A percentile compares a stretch with the other conserved stretches of the same genome.
phyloP scores from a whole-genome alignment of 345 rosid genomes.

The Populus tremula region DNA sequence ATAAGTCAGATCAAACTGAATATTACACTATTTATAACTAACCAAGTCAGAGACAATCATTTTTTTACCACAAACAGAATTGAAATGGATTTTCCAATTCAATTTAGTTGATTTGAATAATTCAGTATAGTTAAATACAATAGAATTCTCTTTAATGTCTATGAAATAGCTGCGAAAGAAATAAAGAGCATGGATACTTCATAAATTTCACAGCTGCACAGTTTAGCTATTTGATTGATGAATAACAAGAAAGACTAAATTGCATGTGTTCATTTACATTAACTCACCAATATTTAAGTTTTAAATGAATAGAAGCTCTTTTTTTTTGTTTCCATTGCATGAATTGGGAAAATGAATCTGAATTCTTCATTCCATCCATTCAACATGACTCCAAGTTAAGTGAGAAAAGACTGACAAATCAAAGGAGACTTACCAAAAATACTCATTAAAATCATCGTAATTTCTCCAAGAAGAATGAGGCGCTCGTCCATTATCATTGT shows the following conservation, averaged over 20 bases:
- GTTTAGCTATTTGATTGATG: background rate
- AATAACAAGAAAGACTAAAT: background rate
- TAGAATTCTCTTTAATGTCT: background rate
- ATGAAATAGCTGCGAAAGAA: background rate
- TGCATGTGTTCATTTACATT: background rate
- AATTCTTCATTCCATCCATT: background rate
- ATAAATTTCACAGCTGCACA: background rate
- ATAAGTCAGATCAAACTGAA: no score
- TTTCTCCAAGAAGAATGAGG: conserved; percentile 99
- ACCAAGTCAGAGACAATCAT: background rate
- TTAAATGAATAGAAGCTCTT: no score
- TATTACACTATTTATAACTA: no score
- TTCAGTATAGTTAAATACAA: background rate
- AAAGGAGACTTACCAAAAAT: conserved; percentile 61
- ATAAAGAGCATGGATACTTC: background rate
- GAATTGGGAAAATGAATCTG: background rate
- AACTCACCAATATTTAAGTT: background rate
- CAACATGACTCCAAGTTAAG: no score
- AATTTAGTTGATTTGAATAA: background rate
- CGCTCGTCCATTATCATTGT: conserved; percentile 86
- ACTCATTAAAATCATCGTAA: conserved; percentile 95
- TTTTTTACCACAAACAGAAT: background rate
- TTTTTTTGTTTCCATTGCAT: background rate
- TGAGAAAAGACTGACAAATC: background rate
- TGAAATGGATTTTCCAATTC: background rate